Evolutionary conservation across 1,139 yeast genomes (phyloP).

Genomic region (Geotrichum carabidarum): DNA sequence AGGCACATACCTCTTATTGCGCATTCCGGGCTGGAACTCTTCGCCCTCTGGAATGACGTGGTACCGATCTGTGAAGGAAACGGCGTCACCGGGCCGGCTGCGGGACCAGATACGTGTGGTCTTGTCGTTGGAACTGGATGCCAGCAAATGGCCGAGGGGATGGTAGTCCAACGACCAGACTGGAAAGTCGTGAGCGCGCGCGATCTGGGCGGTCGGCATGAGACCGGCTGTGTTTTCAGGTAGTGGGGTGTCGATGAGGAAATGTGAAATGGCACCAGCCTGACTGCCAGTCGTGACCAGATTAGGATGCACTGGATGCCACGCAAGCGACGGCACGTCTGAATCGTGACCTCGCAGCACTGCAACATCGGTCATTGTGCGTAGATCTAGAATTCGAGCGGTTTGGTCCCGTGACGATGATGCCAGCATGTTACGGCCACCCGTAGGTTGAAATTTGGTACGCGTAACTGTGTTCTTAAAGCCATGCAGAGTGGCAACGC

Average conservation of each 20-base stretch:
- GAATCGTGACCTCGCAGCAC: constrained; percentile 75
- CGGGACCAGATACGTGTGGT: constrained; percentile 95
- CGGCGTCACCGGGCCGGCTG: constrained; percentile 83
- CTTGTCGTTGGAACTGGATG: constrained; percentile 91
- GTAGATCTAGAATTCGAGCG: constrained; percentile 76
- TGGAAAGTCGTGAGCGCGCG: constrained; percentile 92
- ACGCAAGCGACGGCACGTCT: constrained; percentile 77
- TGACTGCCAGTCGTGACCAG: constrained; percentile 81
- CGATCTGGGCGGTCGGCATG: constrained; percentile 47
- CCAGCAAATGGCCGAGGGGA: constrained; percentile 85
- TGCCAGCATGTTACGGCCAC: constrained; percentile 67
- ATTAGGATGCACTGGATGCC: constrained; percentile 89
- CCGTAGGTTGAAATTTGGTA: constrained; percentile 67
- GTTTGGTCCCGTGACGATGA: constrained; percentile 87
- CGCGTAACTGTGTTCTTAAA: constrained; percentile 89
- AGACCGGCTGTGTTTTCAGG: constrained; percentile 30
- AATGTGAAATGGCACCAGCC: constrained; percentile 82
- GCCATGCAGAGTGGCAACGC: constrained; percentile 79
- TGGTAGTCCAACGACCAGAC: constrained; percentile 87
- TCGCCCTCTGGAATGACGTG: constrained; percentile 19
- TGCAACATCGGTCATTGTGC: constrained; percentile 73
- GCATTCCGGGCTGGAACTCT: neutral
- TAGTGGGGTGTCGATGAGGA: constrained; percentile 53
- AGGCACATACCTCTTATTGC: neutral
- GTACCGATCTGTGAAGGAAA: constrained; percentile 75